Conservation (phyloP, 2,329 filamentous ascomycete genomes). For the Claviceps humidiphila region DNA sequence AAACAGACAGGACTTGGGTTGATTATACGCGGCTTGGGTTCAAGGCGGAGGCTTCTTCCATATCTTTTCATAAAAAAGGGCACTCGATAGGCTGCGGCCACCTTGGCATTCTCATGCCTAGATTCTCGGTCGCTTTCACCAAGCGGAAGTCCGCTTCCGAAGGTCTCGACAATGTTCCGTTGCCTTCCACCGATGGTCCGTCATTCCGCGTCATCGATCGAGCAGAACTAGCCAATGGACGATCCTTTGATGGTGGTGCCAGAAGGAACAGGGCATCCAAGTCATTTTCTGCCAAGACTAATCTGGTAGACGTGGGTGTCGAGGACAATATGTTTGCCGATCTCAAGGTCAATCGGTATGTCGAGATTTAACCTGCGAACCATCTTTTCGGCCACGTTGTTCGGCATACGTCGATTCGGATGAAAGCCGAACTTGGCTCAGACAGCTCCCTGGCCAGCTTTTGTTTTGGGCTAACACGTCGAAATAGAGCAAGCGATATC, state of each 20-base stretch:
- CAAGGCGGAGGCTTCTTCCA: neutral
- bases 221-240: constrained; percentile 28
- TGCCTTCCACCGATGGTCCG: constrained; percentile 28
- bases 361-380: constrained; percentile 8
- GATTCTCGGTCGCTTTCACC: constrained; percentile 45
- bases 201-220: constrained; percentile 48
- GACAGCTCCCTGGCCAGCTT: too few species aligned
- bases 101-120: constrained; percentile 40
- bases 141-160: constrained; percentile 48
- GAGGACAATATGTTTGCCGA: constrained; percentile 48
- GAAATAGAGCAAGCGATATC: constrained; percentile 41
- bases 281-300: constrained; percentile 24
- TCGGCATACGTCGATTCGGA: constrained; percentile 1
- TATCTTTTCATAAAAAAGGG: neutral
- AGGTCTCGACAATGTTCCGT: constrained; percentile 37
- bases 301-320: constrained; percentile 26
- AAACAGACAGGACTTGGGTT: neutral
- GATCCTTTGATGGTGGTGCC: constrained; percentile 37
- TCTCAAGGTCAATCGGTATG: constrained; percentile 42
- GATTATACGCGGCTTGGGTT: neutral
- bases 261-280: constrained; percentile 26
- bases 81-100: constrained; percentile 1
- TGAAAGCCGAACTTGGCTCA: too few species aligned
- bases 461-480: constrained; percentile 20
- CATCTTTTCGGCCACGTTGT: neutral